A percentile compares a stretch with the other conserved stretches of the same genome.
These are phyloP conservation scores for Solanum virginianum DNA, from an alignment of 257 asterid genomes.

Conservation along the genomic window DNA sequence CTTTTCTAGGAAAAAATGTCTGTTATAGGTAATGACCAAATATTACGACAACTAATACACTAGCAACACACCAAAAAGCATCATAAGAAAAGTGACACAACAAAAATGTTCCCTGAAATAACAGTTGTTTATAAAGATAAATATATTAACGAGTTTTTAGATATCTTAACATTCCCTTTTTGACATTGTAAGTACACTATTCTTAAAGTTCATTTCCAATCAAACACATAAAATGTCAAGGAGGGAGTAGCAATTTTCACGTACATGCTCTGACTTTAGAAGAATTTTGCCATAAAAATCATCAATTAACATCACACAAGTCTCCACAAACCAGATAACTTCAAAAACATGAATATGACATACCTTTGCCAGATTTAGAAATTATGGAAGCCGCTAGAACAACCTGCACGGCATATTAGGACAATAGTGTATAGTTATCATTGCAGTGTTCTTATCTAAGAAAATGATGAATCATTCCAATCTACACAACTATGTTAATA, in stretches of 20 bases:
- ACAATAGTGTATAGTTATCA: background rate
- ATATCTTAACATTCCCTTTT: background rate
- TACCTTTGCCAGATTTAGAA: constrained; percentile 88
- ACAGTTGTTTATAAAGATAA: background rate
- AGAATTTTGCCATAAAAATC: background rate
- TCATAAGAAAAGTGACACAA: background rate
- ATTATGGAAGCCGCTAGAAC: constrained; percentile 83
- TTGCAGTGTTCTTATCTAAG: background rate
- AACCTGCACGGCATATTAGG: constrained; percentile 39
- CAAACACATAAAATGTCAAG: background rate
- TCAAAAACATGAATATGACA: background rate
- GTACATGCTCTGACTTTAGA: background rate
- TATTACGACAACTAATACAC: background rate
- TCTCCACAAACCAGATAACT: background rate
- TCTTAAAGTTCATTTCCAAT: background rate
- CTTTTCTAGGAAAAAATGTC: background rate
- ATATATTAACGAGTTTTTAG: background rate
- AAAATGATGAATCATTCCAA: background rate
- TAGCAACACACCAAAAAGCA: background rate
- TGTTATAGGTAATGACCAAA: background rate
- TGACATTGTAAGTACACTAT: background rate
- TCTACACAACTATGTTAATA: background rate
- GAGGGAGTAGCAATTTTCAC: background rate
- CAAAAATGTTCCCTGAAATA: background rate
- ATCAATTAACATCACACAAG: background rate